Conservation (phyloP, 1,284 basidiomycete species). For the Cutaneotrichosporon daszewskae region DNA sequence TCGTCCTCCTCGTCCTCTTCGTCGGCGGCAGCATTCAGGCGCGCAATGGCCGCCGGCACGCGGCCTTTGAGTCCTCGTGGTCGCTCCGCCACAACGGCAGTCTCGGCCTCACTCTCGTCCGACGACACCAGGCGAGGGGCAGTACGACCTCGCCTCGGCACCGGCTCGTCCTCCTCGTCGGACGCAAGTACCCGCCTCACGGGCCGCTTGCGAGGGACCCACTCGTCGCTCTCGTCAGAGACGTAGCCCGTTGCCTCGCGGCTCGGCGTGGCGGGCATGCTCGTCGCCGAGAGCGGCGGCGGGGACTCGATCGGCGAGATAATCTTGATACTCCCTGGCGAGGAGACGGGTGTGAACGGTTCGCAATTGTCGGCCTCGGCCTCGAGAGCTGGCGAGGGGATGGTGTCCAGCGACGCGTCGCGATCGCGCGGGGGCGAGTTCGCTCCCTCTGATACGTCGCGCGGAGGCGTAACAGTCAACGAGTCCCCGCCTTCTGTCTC, state of each 20-base stretch:
- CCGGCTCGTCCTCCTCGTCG: slow-evolving; percentile 7
- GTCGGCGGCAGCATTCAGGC: not conserved
- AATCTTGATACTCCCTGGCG: slow-evolving; percentile 1
- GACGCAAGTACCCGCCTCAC: slow-evolving; percentile 2
- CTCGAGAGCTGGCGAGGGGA: not conserved
- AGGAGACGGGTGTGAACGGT: not conserved
- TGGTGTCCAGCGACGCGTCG: not conserved
- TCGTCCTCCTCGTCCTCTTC: slow-evolving; percentile 5
- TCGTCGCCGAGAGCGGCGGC: not conserved
- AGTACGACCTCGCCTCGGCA: not conserved
- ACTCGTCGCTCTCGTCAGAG: slow-evolving; percentile 5
- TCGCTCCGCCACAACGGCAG: too few species aligned
- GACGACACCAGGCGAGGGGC: too few species aligned
- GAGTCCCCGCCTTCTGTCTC: slow-evolving; percentile 1
- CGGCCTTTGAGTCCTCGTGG: not conserved
- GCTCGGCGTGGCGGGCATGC: slow-evolving; percentile 1
- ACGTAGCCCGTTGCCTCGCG: slow-evolving; percentile 3
- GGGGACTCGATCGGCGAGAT: not conserved
- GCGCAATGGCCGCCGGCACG: slow-evolving; percentile 3
- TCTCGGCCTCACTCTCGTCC: too few species aligned
- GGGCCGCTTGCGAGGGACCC: not conserved
- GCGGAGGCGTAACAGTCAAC: not conserved
- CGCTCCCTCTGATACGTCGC: too few species aligned
- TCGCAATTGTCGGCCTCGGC: not conserved
- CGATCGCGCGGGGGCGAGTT: too few species aligned